Evolutionary conservation across 495 filamentous ascomycete species (phyloP).

Genomic region (Penicillium arizonense): DNA sequence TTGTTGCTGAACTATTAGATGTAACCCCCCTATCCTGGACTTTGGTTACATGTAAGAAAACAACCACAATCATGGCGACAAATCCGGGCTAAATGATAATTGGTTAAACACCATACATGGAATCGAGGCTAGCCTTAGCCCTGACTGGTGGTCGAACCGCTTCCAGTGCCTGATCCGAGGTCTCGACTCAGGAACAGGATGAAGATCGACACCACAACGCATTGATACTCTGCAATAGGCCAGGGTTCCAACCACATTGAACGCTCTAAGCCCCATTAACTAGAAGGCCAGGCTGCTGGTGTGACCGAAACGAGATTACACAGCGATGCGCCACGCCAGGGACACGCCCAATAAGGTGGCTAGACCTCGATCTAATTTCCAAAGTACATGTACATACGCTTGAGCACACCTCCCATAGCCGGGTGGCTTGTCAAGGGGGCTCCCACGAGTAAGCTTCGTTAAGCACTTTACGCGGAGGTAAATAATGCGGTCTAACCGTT

Average conservation of each 20-base stretch:
- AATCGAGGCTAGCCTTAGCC: not conserved
- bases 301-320: slow-evolving; percentile 4
- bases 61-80: not conserved
- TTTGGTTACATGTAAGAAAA: not conserved
- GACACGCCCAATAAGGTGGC: slow-evolving; percentile 6
- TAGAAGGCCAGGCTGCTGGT: not conserved
- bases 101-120: not conserved
- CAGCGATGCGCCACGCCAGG: slow-evolving; percentile 13
- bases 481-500: slow-evolving; percentile 11
- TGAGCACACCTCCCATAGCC: slow-evolving; percentile 1
- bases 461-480: slow-evolving; percentile 15
- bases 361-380: not conserved
- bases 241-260: not conserved
- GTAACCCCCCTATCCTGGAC: slow-evolving; percentile 24
- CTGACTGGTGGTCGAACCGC: slow-evolving; percentile 9
- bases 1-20: not conserved
- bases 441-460: slow-evolving; percentile 16
- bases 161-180: slow-evolving; percentile 4
- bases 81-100: not conserved
- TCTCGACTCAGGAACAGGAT: slow-evolving; percentile 11
- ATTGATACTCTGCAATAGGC: not conserved
- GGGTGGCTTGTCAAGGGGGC: slow-evolving; percentile 11
- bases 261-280: not conserved
- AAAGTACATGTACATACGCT: slow-evolving; percentile 1
- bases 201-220: slow-evolving; percentile 4